Evolutionary conservation across 1,284 basidiomycete genomes (phyloP), one percentile per base, ranked within the genome.

Genomic region (Trichosporon coremiiforme): DNA sequence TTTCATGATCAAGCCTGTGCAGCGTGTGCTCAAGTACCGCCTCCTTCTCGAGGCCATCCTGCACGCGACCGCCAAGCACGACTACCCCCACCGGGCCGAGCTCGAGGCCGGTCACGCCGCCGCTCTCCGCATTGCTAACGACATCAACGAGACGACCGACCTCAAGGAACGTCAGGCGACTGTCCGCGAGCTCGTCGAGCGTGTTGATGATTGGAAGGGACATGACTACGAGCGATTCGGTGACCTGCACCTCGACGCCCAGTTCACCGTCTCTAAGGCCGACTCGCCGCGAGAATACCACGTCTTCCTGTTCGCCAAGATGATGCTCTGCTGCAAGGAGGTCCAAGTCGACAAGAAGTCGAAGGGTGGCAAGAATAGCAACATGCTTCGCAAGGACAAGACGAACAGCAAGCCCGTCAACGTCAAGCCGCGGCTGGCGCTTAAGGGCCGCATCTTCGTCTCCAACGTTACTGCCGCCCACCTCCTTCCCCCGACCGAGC

Each of bases 131-230:
- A 95, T 99, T 77, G 92, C 96, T 13, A 93, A 94, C 82, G 92
- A 91, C 83, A 95, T 98, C 83, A 98, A 99, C 81, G 97, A 99
- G 84, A 94, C 38, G 89, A 95, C 82, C 88, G 96, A 66, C 88
- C 85, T 88, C 75, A 93, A 90, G 65, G 92, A 94, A 84, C 83
- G 83, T 64, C 80, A 79, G 81, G 86, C 80, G 76, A 94, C 94
- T 1, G 94, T 98, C 68, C 89, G 91, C 82, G 93, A 93, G 79
- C 88, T 99, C n/a, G 88, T 91, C 73, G 86, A 86, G 45, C 90
- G 97, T 41, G 95, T 99, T 66, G 95, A 97, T 75, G 96, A 99
- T 83, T 99, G 97, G 97, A 99, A 99, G 83, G 96, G 96, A 6
- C 97, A 99, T 84, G 93, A 96, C 79, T 87, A 98, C 57, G 89